Conservation (phyloP, 225 moss, liverwort and hornwort genomes). For the Asterella californica region DNA sequence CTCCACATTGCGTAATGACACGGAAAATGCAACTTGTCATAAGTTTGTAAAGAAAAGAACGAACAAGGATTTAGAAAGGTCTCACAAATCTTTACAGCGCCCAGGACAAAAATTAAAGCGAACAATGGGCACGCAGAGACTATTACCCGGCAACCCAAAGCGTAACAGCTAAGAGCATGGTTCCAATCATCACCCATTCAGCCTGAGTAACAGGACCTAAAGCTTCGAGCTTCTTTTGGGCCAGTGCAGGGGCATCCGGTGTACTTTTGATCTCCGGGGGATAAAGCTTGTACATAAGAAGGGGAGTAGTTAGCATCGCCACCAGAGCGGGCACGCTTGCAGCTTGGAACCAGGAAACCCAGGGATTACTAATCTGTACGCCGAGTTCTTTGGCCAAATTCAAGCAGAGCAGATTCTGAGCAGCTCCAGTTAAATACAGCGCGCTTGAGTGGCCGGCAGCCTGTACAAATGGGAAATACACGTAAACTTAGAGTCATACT, state of each 20-base stretch:
- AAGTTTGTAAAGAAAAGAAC: neutral
- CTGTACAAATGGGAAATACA: slow-evolving; percentile 32
- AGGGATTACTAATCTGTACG: slow-evolving; percentile 66
- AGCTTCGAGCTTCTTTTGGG: slow-evolving; percentile 72
- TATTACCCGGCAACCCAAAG: slow-evolving; percentile 91
- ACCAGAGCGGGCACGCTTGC: slow-evolving; percentile 77
- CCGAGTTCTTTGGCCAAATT: slow-evolving; percentile 95
- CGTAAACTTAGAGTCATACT: neutral
- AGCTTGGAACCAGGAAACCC: slow-evolving; percentile 95
- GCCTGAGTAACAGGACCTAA: slow-evolving; percentile 82
- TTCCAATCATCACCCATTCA: slow-evolving; percentile 89
- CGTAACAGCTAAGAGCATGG: slow-evolving; percentile 92
- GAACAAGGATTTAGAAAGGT: neutral
- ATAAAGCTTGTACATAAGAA: slow-evolving; percentile 82
- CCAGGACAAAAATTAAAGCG: neutral
- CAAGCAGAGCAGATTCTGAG: slow-evolving; percentile 92
- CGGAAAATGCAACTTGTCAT: neutral
- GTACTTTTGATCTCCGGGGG: slow-evolving; percentile 89
- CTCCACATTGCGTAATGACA: neutral
- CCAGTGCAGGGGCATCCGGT: slow-evolving; percentile 87
- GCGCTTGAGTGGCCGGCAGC: slow-evolving; percentile 92
- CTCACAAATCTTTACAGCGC: neutral
- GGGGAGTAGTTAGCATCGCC: slow-evolving; percentile 75
- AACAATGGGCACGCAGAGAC: neutral
- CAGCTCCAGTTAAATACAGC: slow-evolving; percentile 91